These are phyloP conservation scores for Leishmania mexicana DNA, from an alignment of 208 protist genomes.

Conservation along the genomic window DNA sequence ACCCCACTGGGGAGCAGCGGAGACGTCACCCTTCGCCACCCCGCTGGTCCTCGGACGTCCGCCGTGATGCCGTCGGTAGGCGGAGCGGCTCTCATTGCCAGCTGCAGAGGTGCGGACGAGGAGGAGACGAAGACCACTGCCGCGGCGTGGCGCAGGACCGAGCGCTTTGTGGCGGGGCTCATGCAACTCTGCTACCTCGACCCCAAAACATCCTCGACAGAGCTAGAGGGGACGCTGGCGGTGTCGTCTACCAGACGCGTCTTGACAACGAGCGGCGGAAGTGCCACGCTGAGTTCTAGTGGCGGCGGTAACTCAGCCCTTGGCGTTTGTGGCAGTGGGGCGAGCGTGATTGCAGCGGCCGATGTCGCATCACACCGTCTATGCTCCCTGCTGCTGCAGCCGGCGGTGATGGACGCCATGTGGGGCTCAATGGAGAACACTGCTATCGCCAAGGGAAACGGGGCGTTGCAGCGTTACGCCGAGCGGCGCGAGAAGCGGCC, in stretches of 20 bases:
- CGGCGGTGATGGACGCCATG: slow-evolving; percentile 27
- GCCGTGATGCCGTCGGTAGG: slow-evolving; percentile 19
- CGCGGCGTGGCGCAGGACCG: slow-evolving; percentile 33
- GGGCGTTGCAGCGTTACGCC: background rate
- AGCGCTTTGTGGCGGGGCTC: slow-evolving; percentile 50
- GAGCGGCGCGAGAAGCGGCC: slow-evolving; percentile 11
- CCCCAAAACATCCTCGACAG: slow-evolving; percentile 55
- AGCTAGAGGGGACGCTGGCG: slow-evolving; percentile 63
- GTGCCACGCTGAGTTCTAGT: background rate
- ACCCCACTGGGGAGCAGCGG: slow-evolving; percentile 35
- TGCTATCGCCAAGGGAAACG: background rate
- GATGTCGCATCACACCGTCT: slow-evolving; percentile 28
- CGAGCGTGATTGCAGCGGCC: slow-evolving; percentile 17
- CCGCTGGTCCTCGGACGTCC: slow-evolving; percentile 19
- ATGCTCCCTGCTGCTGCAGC: slow-evolving; percentile 16
- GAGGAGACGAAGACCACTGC: slow-evolving; percentile 25
- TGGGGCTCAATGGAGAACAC: slow-evolving; percentile 21
- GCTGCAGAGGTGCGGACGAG: background rate
- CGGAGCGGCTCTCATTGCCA: background rate
- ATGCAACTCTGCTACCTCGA: slow-evolving; percentile 57
- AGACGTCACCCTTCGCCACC: slow-evolving; percentile 32
- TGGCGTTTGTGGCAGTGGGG: background rate
- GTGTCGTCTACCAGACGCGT: slow-evolving; percentile 64
- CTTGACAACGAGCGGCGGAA: slow-evolving; percentile 20
- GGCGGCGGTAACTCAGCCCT: background rate